Percentiles rank a stretch among this genome's conserved stretches.
These are phyloP conservation scores for Sporothrix dimorphospora DNA, from an alignment of 2,329 filamentous ascomycete species.

Conservation along the genomic window DNA sequence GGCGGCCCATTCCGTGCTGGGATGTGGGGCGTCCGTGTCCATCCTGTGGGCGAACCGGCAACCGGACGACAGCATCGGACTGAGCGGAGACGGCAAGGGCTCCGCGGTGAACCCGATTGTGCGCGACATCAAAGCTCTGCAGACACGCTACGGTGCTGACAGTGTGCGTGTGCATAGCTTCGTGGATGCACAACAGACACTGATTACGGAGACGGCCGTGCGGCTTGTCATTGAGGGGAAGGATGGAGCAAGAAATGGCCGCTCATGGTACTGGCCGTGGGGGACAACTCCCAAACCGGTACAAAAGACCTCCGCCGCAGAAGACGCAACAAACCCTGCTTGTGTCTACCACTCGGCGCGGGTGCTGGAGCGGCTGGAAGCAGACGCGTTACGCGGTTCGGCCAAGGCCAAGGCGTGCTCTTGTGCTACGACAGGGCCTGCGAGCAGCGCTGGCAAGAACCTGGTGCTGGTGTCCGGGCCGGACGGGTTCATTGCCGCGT, in stretches of 20 bases:
- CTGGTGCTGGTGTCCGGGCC: slow-evolving; percentile 87
- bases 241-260: neutral
- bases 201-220: slow-evolving; percentile 62
- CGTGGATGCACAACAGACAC: slow-evolving; percentile 76
- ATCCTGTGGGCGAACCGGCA: slow-evolving; percentile 82
- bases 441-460: slow-evolving; percentile 51
- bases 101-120: slow-evolving; percentile 53
- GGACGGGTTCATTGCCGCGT: slow-evolving; percentile 81
- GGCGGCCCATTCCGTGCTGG: slow-evolving; percentile 65
- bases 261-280: slow-evolving; percentile 33
- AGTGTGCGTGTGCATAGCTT: slow-evolving; percentile 72
- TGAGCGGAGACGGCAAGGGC: slow-evolving; percentile 44
- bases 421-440: slow-evolving; percentile 31
- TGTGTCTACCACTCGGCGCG: slow-evolving; percentile 27
- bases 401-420: slow-evolving; percentile 37
- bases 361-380: neutral
- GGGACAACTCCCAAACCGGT: too few relatives aligned
- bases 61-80: slow-evolving; percentile 65
- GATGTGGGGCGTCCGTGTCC: slow-evolving; percentile 52
- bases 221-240: neutral
- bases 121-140: slow-evolving; percentile 64
- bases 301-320: too few relatives aligned
- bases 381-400: slow-evolving; percentile 10
- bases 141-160: slow-evolving; percentile 59
- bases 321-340: slow-evolving; percentile 2